Conservation (phyloP, 73 alveolate species). For the Paramecium sexaurelia region DNA sequence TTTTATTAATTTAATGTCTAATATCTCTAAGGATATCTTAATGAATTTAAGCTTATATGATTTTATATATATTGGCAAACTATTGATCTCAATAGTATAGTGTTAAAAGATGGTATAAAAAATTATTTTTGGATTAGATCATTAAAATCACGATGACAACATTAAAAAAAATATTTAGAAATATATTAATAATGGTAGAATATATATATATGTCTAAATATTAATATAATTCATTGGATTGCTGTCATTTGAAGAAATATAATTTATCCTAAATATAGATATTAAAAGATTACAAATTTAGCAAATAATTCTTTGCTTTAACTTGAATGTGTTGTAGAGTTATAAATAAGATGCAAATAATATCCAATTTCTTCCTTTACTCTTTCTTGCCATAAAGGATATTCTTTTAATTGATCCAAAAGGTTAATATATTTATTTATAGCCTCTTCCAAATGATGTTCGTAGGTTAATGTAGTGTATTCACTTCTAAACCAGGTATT, state of each 20-base stretch:
- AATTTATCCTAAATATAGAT: slow-evolving; percentile 33
- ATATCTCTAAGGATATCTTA: background rate
- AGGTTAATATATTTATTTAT: slow-evolving; percentile 20
- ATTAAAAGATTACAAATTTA: slow-evolving; percentile 22
- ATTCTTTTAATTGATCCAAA: slow-evolving; percentile 16
- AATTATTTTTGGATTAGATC: background rate
- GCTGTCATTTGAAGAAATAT: slow-evolving; percentile 46
- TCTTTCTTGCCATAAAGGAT: slow-evolving; percentile 46
- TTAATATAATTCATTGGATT: background rate
- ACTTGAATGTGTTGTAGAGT: background rate
- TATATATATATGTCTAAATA: background rate
- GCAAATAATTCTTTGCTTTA: slow-evolving; percentile 16
- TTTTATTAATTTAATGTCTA: slow-evolving; percentile 2
- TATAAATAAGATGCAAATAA: slow-evolving; percentile 44
- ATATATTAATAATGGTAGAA: background rate
- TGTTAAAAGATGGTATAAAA: background rate
- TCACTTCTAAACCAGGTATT: slow-evolving; percentile 52
- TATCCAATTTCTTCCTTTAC: slow-evolving; percentile 43
- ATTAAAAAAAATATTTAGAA: background rate
- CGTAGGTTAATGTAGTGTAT: background rate
- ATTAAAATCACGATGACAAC: background rate
- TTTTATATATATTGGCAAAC: background rate
- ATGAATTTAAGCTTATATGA: background rate
- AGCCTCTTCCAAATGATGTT: slow-evolving; percentile 20
- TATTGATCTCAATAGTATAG: background rate